These are phyloP conservation scores for Boletus rubroflammeus DNA, from an alignment of 768 basidiomycete genomes.

Conservation along the genomic window DNA sequence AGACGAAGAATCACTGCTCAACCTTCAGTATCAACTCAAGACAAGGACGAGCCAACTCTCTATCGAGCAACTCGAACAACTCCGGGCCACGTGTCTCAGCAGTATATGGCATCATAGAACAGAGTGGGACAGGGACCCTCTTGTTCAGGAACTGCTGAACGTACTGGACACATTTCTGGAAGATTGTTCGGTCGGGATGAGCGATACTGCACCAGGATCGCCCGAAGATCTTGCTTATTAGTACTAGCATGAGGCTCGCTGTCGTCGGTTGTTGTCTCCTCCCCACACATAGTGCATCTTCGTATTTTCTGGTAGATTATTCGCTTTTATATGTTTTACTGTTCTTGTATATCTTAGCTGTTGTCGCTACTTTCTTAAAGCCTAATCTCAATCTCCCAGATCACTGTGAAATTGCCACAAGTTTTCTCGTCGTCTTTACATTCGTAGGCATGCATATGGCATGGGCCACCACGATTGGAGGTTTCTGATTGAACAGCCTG, in stretches of 20 bases:
- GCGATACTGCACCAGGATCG: slow-evolving; percentile 1
- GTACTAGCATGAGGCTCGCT: not conserved
- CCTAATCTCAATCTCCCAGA: not conserved
- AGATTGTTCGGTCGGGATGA: slow-evolving; percentile 45
- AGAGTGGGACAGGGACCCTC: slow-evolving; percentile 76
- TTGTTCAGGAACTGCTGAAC: slow-evolving; percentile 57
- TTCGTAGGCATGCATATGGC: no score
- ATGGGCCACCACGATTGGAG: no score
- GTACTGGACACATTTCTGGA: slow-evolving; percentile 63
- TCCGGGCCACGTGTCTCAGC: slow-evolving; percentile 79
- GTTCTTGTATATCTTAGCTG: slow-evolving; percentile 23
- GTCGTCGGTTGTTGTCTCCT: not conserved
- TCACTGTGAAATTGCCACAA: no score
- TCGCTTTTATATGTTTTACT: slow-evolving; percentile 14
- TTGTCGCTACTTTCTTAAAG: not conserved
- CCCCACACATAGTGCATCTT: not conserved
- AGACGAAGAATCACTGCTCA: slow-evolving; percentile 44
- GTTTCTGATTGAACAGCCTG: no score
- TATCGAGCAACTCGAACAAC: slow-evolving; percentile 90
- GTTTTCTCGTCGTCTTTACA: no score
- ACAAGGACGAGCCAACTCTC: slow-evolving; percentile 57
- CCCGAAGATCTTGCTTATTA: slow-evolving; percentile 4
- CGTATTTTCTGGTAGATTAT: slow-evolving; percentile 20
- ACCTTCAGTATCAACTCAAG: slow-evolving; percentile 49
- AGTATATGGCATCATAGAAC: slow-evolving; percentile 77